Base-by-base conservation (phyloP, 2,329 filamentous ascomycete genomes). In the Aspergillus pseudonomiae region DNA sequence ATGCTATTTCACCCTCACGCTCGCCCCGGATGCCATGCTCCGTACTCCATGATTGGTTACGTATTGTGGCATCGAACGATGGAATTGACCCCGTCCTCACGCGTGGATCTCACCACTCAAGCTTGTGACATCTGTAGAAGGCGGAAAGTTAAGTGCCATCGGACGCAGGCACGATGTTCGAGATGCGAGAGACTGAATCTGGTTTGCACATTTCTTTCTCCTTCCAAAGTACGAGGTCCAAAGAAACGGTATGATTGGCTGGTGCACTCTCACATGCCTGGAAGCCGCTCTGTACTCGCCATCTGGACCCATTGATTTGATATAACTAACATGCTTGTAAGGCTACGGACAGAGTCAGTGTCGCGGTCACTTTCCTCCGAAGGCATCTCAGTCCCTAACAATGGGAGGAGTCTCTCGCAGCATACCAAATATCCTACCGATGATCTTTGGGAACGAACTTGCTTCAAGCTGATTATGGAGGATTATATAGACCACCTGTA, bases 401-500 rank as follows among this genome's bases (percentile, higher is more conserved):
- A 2, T 24, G 48, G 19, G 12, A 39, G 34, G 34, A 16, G 12
- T 39, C 11, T 12, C n/a, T 32, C 19, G 26, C 24, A 32, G n/a
- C 48, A 19, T 16, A 12, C 9, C 7, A 19, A 59, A 19, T 58
- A 67, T 39, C 53, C 43, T 34, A 63, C 64, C 11, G 61, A 66
- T 52, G 64, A 63, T 41, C 45, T 68, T 12, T 66, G 64, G 53
- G 63, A 57, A 24, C 64, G 64, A 39, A 19, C n/a, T 28, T 50
- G 63, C 5, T 68, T 68, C 21, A 46, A 62, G 9, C 12, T 39
- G 9, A 63, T 68, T 7, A 68, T 68, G 66, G 60, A 66, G 36
- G 66, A 68, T 10, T 68, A 66, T 46, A n/a, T 68, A 14, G 53
- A 63, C 24, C 52, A 62, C 21, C 10, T 68, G 5, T 68, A 68